Base-by-base conservation (phyloP, 2,329 filamentous ascomycete genomes). In the Lachnellula hyalina region DNA sequence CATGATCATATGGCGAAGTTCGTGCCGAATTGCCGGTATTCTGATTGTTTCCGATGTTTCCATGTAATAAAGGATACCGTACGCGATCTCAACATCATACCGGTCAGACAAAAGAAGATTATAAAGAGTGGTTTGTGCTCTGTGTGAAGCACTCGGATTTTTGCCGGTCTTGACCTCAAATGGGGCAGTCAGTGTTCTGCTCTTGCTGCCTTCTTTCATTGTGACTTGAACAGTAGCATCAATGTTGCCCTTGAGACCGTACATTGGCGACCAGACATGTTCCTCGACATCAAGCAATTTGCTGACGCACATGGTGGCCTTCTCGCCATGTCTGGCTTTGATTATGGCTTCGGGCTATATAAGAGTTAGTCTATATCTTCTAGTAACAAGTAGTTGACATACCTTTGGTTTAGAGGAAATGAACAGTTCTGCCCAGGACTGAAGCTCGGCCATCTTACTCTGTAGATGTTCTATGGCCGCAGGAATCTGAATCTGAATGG, bases 231-330 rank as follows among this genome's bases (percentile, higher is more conserved):
- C 89, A 0, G 94, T 97, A 28, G 94, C 94, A 73, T 99, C 94
- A 56, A 99, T 94, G 64, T 97, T 99, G 32, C 94, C 94, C 71
- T 99, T 99, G 15, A 99, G 77, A 0, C 94, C 94, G 68, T 96
- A 99, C 83, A 91, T 93, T 0, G 94, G 94, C 6, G 93, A 97
- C 94, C 94, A 99, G 28, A 99, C 85, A 68, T 97, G 94, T 71
- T 99, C 94, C 70, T 99, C 94, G 9, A 99, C 89, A 68, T 97
- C 94, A 14, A 99, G 85, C 28, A 99, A 77, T 68, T 97, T 99
- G 66, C 86, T 95, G 63, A 99, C 85, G 63, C 89, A 91, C 80
- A 97, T 86, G 54, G 80, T 86, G 11, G 87, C 83, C 61, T 85
- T 87, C 51, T 87, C 83, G 41, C 87, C 87, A 66, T 91, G 87